Base-by-base conservation (phyloP, 2,329 filamentous ascomycete species). In the Talaromyces sp. region DNA sequence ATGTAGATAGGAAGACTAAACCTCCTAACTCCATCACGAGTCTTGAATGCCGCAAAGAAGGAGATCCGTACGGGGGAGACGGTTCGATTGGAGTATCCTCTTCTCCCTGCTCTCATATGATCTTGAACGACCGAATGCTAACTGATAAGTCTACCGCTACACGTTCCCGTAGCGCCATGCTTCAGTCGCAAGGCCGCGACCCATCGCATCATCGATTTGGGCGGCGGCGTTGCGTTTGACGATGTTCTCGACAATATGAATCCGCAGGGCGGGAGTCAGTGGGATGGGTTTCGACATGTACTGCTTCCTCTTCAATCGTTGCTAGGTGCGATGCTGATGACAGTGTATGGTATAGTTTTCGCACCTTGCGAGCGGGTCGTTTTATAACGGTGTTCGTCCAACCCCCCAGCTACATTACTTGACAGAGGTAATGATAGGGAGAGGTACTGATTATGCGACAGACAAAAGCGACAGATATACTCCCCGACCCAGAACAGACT, bases 1-100 rank as follows among this genome's bases (percentile, higher is more conserved):
- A 57, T 63, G 14, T 57, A 73, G 70, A 67, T 77, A 58, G 71
- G 74, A 76, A 79, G 85, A 52, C 70, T 87, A 50, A 87, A 87
- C 65, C 80, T 87, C 9, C 76, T 87, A 16, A 87, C 85, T 0
- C 84, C 85, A 0, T 73, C 78, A 3, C 78, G 85, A 14, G 84
- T 87, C 41, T 81, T 83, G 56, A 81, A 81, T 11, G 84, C 86
- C 2, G 75, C 82, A 35, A 62, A 45, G 1, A 77, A 76, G 45
- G 84, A 87, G 68, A 86, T 87, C 65, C 75, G 75, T 54, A 84
- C 82, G 3, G 86, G 86, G 14, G 83, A 87, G 60, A 81, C 86
- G 68, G 78, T 86, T 2, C 80, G 83, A 11, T 76, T 86, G 37
- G 83, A 87, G 82, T 84, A 71, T 67, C 45, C 7, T 47, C 52